Percentiles rank a stretch among this genome's conserved stretches.
Evolutionary conservation across 176 grass and related monocot species (phyloP).

Genomic region (Oryza glumipatula): DNA sequence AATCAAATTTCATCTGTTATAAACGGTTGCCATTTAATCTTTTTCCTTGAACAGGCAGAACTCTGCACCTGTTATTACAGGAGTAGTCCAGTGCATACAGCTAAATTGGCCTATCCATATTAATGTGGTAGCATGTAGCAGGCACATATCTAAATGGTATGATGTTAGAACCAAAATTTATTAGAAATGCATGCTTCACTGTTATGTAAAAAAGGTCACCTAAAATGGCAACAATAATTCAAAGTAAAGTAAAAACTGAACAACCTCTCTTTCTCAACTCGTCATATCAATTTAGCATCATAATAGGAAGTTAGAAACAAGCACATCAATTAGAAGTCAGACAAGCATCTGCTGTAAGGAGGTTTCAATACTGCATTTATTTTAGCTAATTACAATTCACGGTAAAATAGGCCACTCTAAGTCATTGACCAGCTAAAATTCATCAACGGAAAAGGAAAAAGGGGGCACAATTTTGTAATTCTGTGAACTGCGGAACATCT

Average conservation of each 20-base stretch:
- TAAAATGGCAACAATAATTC: neutral
- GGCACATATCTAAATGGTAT: neutral
- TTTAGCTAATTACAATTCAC: slow-evolving; percentile 26
- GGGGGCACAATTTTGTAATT: slow-evolving; percentile 1
- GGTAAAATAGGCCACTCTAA: slow-evolving; percentile 10
- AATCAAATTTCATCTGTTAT: neutral
- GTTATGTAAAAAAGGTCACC: slow-evolving; percentile 8
- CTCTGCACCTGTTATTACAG: neutral
- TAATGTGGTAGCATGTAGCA: neutral
- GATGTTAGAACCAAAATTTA: neutral
- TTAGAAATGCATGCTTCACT: neutral
- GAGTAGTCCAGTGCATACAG: neutral
- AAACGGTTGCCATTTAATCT: slow-evolving; percentile 7
- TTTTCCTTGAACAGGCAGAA: neutral
- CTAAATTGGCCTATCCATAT: neutral
- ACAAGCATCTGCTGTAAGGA: neutral
- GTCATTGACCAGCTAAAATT: slow-evolving; percentile 28
- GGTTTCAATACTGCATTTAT: slow-evolving; percentile 30
- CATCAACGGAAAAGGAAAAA: slow-evolving; percentile 4
- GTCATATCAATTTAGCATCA: neutral
- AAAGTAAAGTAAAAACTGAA: neutral
- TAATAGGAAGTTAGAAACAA: slow-evolving; percentile 9
- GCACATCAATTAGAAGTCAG: slow-evolving; percentile 6
- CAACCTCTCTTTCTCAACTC: neutral
- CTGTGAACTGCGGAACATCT: slow-evolving; percentile 23